These are phyloP conservation scores for Agrocybe pediades DNA, from an alignment of 768 basidiomycete genomes.

Conservation along the genomic window DNA sequence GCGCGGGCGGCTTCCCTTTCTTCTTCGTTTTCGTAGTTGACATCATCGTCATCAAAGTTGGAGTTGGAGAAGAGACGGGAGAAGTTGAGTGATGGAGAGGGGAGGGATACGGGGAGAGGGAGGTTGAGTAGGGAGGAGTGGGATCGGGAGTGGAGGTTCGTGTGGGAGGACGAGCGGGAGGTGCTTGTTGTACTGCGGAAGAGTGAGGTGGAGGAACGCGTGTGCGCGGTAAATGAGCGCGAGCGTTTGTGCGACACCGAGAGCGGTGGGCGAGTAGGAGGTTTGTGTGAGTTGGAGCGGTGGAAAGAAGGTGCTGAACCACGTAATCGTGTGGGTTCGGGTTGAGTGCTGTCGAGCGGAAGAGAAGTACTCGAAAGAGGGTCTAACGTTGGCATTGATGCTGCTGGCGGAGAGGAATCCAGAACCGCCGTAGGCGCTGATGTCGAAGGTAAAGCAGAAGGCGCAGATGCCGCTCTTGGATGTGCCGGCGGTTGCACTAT, in stretches of 20 bases:
- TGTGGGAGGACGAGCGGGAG: not conserved
- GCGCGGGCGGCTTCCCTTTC: no score
- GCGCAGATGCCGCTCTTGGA: no score
- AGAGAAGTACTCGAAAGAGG: no score
- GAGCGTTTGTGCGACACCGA: not conserved
- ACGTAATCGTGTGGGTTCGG: not conserved
- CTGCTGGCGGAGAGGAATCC: no score
- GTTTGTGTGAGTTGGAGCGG: not conserved
- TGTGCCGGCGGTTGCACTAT: no score
- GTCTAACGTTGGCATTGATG: no score
- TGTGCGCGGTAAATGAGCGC: not conserved
- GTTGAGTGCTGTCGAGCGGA: no score
- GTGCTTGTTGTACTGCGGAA: not conserved
- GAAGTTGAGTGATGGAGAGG: not conserved
- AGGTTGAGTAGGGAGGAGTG: not conserved
- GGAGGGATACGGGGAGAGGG: not conserved
- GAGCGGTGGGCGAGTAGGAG: not conserved
- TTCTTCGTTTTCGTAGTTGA: no score
- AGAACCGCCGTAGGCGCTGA: no score
- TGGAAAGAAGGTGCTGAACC: not conserved
- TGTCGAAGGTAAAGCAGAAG: no score
- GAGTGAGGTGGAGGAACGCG: not conserved
- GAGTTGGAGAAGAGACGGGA: not conserved
- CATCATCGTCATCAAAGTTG: not conserved
- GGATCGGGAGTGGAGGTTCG: not conserved